Conservation (phyloP, 495 filamentous ascomycete genomes). For the Talaromyces trachyspermus region DNA sequence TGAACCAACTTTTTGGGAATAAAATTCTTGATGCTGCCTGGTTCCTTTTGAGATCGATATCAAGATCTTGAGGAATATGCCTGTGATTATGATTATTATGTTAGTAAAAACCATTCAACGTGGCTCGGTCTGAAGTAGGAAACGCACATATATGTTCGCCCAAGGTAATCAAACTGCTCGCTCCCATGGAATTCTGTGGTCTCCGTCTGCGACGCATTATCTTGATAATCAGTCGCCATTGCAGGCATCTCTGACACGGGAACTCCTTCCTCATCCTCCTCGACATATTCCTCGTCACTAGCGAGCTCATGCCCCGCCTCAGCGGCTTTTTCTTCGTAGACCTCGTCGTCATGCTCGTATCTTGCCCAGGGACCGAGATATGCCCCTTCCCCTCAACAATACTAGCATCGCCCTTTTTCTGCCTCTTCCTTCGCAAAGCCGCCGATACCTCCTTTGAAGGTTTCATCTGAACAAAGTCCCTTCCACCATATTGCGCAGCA, state of each 20-base stretch:
- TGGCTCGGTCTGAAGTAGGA: background rate
- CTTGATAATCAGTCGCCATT: slow-evolving; percentile 54
- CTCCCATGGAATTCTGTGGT: slow-evolving; percentile 82
- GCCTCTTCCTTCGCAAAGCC: slow-evolving; percentile 59
- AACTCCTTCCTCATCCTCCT: slow-evolving; percentile 44
- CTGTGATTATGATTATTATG: slow-evolving; percentile 48
- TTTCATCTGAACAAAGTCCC: slow-evolving; percentile 51
- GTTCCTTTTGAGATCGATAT: slow-evolving; percentile 80
- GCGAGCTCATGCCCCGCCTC: slow-evolving; percentile 52
- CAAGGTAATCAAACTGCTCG: slow-evolving; percentile 82
- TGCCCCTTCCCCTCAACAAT: slow-evolving; percentile 78
- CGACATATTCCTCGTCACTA: slow-evolving; percentile 77
- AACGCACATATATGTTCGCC: slow-evolving; percentile 56
- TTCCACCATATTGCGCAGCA: slow-evolving; percentile 43
- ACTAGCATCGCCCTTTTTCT: slow-evolving; percentile 74
- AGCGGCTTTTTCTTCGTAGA: slow-evolving; percentile 52
- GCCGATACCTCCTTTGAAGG: slow-evolving; percentile 61
- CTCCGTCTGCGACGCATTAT: slow-evolving; percentile 52
- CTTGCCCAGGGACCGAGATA: slow-evolving; percentile 94
- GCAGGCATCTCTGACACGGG: slow-evolving; percentile 39
- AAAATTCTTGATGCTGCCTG: slow-evolving; percentile 74
- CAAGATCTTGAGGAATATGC: slow-evolving; percentile 94
- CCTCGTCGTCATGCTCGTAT: slow-evolving; percentile 57
- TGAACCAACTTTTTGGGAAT: slow-evolving; percentile 89
- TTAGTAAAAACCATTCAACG: background rate